Base-by-base conservation (phyloP, 345 rosid species). In the Gossypium mustelinum region DNA sequence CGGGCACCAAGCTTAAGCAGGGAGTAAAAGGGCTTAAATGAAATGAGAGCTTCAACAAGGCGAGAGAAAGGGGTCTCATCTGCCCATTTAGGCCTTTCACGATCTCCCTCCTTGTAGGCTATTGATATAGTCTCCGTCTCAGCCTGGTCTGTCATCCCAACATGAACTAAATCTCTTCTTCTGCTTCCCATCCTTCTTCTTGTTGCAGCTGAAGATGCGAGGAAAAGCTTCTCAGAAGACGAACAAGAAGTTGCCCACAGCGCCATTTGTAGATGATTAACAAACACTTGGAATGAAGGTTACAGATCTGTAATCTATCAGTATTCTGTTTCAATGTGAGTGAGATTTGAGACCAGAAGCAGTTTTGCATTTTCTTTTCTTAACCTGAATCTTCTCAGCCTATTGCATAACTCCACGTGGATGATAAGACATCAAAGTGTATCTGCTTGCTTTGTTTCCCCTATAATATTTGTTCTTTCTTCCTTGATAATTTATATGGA, bases 1-100 rank as follows among this genome's bases (percentile, higher is more conserved):
- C 93, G 79, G 44, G 90, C 93, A 29, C 93, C 93, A 12, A 85
- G 86, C 81, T 86, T 87, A 73, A 89, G 90, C 54, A 87, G 60
- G 20, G 87, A 78, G 77, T 73, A 87, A 74, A 89, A 67, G 69
- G 90, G 93, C 80, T 84, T 87, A 77, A 89, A 84, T 70, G 89
- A 80, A 77, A 89, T 79, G 73, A 89, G 77, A 22, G 89, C 83
- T 63, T 83, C 84, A 27, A 87, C 86, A 17, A 86, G 70, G 64
- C 86, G 89, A 73, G 93, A 89, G 8, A 87, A 82, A 77, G 88
- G 84, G 9, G 88, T 89, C 78, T 86, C 77, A 68, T 89, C 93
- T 1, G 88, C 86, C 93, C 93, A 89, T 60, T 87, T 87, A 4
- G 93, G 93, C 68, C 81, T 77, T 60, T 82, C 82, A 44, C 87